Evolutionary conservation across 1,139 yeast genomes (phyloP), one percentile per base, ranked within the genome.

Genomic region (Protomyces inundatus): DNA sequence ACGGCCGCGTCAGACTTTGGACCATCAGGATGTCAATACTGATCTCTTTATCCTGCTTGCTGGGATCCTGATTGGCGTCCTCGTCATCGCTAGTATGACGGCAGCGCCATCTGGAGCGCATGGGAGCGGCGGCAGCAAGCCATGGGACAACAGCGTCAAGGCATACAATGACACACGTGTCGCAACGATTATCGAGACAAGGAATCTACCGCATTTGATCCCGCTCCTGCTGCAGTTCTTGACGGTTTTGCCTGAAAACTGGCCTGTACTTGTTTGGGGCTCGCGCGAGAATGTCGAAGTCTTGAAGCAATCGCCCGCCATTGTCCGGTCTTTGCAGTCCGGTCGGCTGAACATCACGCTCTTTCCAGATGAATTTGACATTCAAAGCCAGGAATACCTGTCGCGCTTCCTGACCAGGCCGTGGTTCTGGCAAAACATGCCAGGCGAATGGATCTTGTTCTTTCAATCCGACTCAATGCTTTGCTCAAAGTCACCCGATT

Each of bases 11-110:
- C 35, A 23, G 9, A 12, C 36, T 7, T 3, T 6, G 6, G 54
- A 46, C 23, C 32, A 48, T 3, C 55, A 51, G 39, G 30, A 32
- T 36, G 39, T 34, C 35, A 51, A 55, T 32, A 48, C 52, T 50
- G 51, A 57, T 40, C 39, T 57, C 39, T 51, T 57, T 33, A 57
- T 57, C 14, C 55, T 57, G 30, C 40, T 57, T 5, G 50, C 55
- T 33, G 62, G 55, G 23, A 23, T 57, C 33, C 1, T 57, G 34
- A 23, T 57, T 39, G 62, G 55, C 6, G 62, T 57, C 10, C 52
- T 57, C 3, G 62, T 57, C 51, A 51, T 42, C n/a, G 62, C 62
- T 4, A 57, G 62, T 16, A 57, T 57, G 62, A 51, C 62, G 33
- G 37, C 60, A 5, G 23, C 39, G n/a, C 62, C 62, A 12, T 51